Base-by-base conservation (phyloP, 306 rosid species). In the Crataegus laevigata region DNA sequence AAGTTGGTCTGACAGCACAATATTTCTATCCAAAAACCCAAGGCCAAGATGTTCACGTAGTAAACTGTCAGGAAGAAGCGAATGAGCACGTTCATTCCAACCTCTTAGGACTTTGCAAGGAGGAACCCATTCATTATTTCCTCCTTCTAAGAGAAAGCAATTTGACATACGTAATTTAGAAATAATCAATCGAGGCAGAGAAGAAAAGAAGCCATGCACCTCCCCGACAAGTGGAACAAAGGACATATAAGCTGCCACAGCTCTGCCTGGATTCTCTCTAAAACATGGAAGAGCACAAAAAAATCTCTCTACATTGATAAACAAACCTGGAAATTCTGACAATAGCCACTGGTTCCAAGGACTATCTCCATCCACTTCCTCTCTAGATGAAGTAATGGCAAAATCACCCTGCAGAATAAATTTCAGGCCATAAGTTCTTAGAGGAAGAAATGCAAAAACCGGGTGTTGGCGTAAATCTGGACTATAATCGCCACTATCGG, bases 301-400 rank as follows among this genome's bases (percentile, higher is more conserved):
- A 79, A 88, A 87, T 70, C 78, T 90, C 81, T 69, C 88, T 19
- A 93, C 96, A 78, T 82, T 75, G 80, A 91, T 89, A 88, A 94
- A 91, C 85, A 94, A 90, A 81, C 78, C 82, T 26, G 98, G 98
- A 84, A 90, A 91, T 85, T 94, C 91, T 19, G 94, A 88, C 83
- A 94, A 81, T 66, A 94, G 79, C 97, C 96, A 94, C 79, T 94
- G 98, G 75, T 94, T 94, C 98, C 98, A 91, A 54, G 94, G 89
- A 80, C 96, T 94, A 79, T 90, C 90, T 34, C 96, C 98, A 68
- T 94, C 98, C 78, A 94, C 98, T 79, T 94, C 98, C 87, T 94
- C 98, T 82, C 98, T 87, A 62, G 98, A 94, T 47, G 98, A 94
- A 19, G 98, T 96, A 81, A 94, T 91, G 81, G 88, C 93, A 86